phyloP scores from a whole-genome alignment of 768 basidiomycete genomes.

The Leccinum rimulosum region DNA sequence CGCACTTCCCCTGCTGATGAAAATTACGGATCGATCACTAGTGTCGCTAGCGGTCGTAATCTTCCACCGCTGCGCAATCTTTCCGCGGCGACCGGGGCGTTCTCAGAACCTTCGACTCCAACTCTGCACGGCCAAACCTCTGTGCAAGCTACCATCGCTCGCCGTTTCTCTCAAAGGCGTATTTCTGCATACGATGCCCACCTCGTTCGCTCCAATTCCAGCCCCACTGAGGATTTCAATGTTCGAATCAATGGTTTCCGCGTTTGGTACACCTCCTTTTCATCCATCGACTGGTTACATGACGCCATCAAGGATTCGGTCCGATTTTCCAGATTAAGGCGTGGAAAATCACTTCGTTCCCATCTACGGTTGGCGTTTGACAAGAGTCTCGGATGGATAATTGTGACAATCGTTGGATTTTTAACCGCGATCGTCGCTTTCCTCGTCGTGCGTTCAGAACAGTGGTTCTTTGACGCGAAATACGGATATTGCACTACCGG shows the following conservation, averaged over 20 bases:
- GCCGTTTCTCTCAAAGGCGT: slow-evolving; percentile 51
- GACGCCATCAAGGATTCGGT: slow-evolving; percentile 93
- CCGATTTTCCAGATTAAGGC: slow-evolving; percentile 71
- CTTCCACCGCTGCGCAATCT: slow-evolving; percentile 38
- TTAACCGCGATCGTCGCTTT: slow-evolving; percentile 85
- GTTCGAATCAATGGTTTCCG: slow-evolving; percentile 82
- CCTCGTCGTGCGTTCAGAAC: slow-evolving; percentile 80
- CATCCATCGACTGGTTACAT: slow-evolving; percentile 94
- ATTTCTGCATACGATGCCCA: slow-evolving; percentile 72
- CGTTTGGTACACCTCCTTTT: slow-evolving; percentile 83
- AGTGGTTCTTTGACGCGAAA: slow-evolving; percentile 89
- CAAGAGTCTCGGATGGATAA: slow-evolving; percentile 82
- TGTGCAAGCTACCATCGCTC: slow-evolving; percentile 33
- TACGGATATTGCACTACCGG: slow-evolving; percentile 76
- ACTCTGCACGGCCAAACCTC: slow-evolving; percentile 32
- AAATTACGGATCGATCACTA: slow-evolving; percentile 56
- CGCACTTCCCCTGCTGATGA: slow-evolving; percentile 26
- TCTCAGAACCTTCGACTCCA: slow-evolving; percentile 39
- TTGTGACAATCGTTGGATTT: slow-evolving; percentile 86
- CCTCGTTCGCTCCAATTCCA: slow-evolving; percentile 32
- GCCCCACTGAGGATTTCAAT: slow-evolving; percentile 47
- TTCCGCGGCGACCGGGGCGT: slow-evolving; percentile 28
- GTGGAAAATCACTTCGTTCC: slow-evolving; percentile 67
- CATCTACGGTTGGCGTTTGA: slow-evolving; percentile 63
- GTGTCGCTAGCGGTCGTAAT: slow-evolving; percentile 34